Conservation (phyloP, 208 protist species). For the Crithidia acanthocephali region DNA sequence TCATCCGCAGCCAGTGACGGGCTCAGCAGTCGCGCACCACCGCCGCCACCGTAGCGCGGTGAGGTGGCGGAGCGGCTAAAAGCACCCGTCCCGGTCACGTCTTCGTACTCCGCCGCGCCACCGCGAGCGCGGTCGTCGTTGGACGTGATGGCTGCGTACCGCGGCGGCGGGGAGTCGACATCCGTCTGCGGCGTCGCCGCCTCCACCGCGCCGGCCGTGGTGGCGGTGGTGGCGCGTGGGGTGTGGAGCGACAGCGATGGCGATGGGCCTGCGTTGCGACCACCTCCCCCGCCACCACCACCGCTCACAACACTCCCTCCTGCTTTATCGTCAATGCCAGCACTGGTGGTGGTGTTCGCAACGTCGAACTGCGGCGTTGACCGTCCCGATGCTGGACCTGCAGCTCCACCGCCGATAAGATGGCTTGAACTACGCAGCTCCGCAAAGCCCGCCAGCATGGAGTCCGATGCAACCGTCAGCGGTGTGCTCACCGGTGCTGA, state of each 20-base stretch:
- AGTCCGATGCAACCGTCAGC: constrained; percentile 11
- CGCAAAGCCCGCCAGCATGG: constrained; percentile 4
- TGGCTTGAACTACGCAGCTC: constrained; percentile 4
- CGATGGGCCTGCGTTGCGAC: not conserved
- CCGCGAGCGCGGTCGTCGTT: not conserved
- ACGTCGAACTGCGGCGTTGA: not conserved
- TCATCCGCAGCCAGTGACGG: constrained; percentile 29
- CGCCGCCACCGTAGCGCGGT: not conserved
- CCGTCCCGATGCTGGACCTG: not conserved
- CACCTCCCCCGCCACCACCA: not conserved
- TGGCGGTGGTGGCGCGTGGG: constrained; percentile 4
- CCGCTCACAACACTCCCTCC: not conserved
- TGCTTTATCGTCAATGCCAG: not conserved
- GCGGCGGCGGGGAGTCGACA: constrained; percentile 18
- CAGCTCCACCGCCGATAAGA: not conserved
- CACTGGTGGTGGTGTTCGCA: not conserved
- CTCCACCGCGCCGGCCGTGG: constrained; percentile 6
- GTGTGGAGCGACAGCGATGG: constrained; percentile 4
- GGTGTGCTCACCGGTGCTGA: constrained; percentile 2
- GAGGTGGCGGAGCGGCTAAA: constrained; percentile 4
- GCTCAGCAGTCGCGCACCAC: constrained; percentile 22
- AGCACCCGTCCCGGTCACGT: not conserved
- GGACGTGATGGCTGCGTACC: not conserved
- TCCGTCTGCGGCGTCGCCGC: constrained; percentile 18
- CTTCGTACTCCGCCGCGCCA: not conserved